A percentile compares a stretch with the other conserved stretches of the same genome.
phyloP scores from a whole-genome alignment of 2,329 filamentous ascomycete species.

The Epichloe hybrida region DNA sequence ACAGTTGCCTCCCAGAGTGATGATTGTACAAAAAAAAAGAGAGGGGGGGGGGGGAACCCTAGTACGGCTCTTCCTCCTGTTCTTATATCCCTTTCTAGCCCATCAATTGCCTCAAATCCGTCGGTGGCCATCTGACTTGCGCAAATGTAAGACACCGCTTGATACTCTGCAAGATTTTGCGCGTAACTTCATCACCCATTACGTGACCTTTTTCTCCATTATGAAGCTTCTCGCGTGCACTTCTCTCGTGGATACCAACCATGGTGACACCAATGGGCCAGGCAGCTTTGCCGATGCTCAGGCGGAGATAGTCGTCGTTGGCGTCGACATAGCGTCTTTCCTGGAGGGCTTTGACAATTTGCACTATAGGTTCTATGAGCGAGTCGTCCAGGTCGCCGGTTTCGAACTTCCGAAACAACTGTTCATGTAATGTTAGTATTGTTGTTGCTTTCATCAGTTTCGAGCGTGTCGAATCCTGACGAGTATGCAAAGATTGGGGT shows the following conservation, averaged over 20 bases:
- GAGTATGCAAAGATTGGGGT: background rate
- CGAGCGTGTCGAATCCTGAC: too few species aligned
- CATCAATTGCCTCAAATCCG: conserved; percentile 89
- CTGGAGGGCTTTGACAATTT: conserved; percentile 86
- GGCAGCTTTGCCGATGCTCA: conserved; percentile 91
- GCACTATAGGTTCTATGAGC: conserved; percentile 68
- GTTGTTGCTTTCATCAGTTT: background rate
- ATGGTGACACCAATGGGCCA: conserved; percentile 99
- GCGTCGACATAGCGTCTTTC: conserved; percentile 87
- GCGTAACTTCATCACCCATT: conserved; percentile 89
- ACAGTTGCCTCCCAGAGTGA: too few species aligned
- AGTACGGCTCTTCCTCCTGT: too few species aligned
- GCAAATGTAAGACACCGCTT: conserved; percentile 94
- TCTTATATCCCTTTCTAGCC: conserved; percentile 29
- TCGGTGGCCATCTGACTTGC: conserved; percentile 89
- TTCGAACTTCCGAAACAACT: conserved; percentile 81
- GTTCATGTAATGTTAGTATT: background rate
- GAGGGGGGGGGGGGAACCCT: too few species aligned
- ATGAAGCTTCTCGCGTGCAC: conserved; percentile 87
- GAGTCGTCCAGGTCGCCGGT: conserved; percentile 64
- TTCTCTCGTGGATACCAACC: conserved; percentile 98
- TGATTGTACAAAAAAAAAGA: too few species aligned
- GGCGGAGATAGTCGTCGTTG: conserved; percentile 82
- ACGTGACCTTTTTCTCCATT: conserved; percentile 82
- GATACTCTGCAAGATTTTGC: conserved; percentile 95